Evolutionary conservation across 805 yeast species (phyloP).

Genomic region (Candida parachauliodes): DNA sequence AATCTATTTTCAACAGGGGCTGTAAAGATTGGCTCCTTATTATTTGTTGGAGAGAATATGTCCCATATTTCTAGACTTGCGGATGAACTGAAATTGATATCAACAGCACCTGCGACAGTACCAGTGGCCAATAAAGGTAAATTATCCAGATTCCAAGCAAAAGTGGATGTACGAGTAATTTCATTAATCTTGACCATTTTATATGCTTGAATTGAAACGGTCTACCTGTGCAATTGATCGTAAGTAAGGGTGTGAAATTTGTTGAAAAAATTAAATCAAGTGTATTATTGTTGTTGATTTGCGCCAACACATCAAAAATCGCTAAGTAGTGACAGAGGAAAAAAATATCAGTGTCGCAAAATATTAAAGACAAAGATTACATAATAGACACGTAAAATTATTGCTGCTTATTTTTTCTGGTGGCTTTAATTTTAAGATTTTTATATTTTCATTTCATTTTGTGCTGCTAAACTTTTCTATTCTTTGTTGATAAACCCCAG

Average conservation of each 20-base stretch:
- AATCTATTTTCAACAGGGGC: constrained; percentile 43
- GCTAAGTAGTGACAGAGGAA: not conserved
- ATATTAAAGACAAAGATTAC: not conserved
- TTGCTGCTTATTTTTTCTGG: not conserved
- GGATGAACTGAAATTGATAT: constrained; percentile 75
- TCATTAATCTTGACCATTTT: constrained; percentile 85
- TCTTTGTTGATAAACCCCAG: not conserved
- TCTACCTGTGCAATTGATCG: too few relatives aligned
- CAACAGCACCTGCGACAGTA: constrained; percentile 94
- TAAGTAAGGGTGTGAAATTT: too few relatives aligned
- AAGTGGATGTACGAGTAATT: constrained; percentile 82
- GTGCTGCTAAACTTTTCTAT: not conserved
- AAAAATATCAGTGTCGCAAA: constrained; percentile 1
- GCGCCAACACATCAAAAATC: constrained; percentile 5
- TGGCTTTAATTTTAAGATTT: not conserved
- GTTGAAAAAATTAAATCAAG: constrained; percentile 5
- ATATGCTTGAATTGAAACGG: not conserved
- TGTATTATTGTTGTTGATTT: constrained; percentile 5
- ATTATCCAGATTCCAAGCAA: constrained; percentile 86
- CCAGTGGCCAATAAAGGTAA: constrained; percentile 84
- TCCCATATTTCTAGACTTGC: constrained; percentile 81
- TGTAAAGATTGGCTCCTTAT: constrained; percentile 30
- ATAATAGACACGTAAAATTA: not conserved
- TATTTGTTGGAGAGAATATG: constrained; percentile 41
- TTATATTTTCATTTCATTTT: not conserved